Percentiles rank a stretch among this genome's conserved stretches.
Conservation (phyloP, 2,329 filamentous ascomycete genomes). For the Sclerotinia sclerotiorum region DNA sequence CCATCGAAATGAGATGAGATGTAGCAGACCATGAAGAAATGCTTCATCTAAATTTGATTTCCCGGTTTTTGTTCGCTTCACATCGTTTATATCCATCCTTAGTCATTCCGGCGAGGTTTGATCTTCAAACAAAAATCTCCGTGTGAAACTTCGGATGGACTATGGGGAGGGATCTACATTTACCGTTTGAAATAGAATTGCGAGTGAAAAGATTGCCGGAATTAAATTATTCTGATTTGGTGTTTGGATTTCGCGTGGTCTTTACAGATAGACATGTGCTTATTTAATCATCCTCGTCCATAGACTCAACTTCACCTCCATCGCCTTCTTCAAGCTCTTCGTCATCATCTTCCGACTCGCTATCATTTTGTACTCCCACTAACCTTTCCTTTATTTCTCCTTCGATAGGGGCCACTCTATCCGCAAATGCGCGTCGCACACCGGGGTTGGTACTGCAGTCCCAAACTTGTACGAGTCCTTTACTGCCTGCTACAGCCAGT, state of each 20-base stretch:
- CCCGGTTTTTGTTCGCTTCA: background rate
- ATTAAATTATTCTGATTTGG: background rate
- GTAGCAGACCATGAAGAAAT: no score
- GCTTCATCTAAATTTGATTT: background rate
- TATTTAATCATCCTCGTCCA: conserved; percentile 54
- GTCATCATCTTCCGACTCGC: conserved; percentile 55
- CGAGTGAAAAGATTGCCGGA: background rate
- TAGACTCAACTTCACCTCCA: conserved; percentile 51
- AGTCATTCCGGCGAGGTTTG: background rate
- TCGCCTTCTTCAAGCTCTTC: conserved; percentile 56
- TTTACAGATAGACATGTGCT: background rate
- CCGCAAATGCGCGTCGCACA: conserved; percentile 81
- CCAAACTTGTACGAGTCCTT: conserved; percentile 91
- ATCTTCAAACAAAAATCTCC: background rate
- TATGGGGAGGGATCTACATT: background rate
- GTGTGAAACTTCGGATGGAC: background rate
- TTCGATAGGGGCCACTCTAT: conserved; percentile 60
- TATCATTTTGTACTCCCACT: conserved; percentile 68
- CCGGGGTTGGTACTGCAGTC: conserved; percentile 74
- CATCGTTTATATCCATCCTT: no score
- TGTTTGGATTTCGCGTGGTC: background rate
- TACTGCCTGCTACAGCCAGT: conserved; percentile 89
- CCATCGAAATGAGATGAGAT: no score
- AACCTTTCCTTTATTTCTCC: conserved; percentile 72
- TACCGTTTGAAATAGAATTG: conserved; percentile 3